Percentiles rank a stretch among this genome's conserved stretches.
Evolutionary conservation across 768 basidiomycete genomes (phyloP).

Genomic region (Hericium erinaceus): DNA sequence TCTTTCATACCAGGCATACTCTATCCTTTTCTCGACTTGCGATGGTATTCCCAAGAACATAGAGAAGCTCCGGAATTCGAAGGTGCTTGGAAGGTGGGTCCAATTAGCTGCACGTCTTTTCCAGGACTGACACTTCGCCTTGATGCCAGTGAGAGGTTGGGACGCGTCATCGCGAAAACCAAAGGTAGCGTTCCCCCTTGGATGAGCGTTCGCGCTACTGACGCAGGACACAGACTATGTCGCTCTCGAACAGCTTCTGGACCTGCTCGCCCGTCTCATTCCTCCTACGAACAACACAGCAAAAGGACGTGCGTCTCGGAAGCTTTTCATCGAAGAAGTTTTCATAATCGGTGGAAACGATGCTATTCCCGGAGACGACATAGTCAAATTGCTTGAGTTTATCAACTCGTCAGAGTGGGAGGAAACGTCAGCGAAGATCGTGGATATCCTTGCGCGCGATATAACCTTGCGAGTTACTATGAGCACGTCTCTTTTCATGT

Average conservation of each 20-base stretch:
- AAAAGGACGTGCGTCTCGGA: slow-evolving; percentile 5
- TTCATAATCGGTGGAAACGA: slow-evolving; percentile 4
- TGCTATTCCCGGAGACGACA: slow-evolving; percentile 2
- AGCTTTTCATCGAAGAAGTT: slow-evolving; percentile 6
- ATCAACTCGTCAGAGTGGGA: slow-evolving; percentile 11
- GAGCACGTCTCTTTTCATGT: no score
- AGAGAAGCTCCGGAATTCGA: slow-evolving; percentile 7
- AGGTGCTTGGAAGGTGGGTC: slow-evolving; percentile 9
- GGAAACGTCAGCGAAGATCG: slow-evolving; percentile 9
- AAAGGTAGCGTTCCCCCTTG: slow-evolving; percentile 3
- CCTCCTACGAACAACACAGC: slow-evolving; percentile 3
- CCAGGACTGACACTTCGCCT: neutral
- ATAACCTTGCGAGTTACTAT: slow-evolving; percentile 8
- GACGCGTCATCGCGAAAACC: slow-evolving; percentile 3
- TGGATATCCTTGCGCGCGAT: slow-evolving; percentile 14
- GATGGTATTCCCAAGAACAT: neutral
- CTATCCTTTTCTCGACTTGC: neutral
- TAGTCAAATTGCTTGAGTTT: slow-evolving; percentile 10
- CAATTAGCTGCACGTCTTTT: neutral
- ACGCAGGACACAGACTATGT: slow-evolving; percentile 7
- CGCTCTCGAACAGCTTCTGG: slow-evolving; percentile 10
- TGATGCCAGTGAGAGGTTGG: slow-evolving; percentile 2
- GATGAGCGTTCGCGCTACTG: neutral
- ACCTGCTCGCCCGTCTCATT: slow-evolving; percentile 10
- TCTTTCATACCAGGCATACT: neutral